Conservation (phyloP, 768 basidiomycete genomes). For the Boletus subcaerulescens region DNA sequence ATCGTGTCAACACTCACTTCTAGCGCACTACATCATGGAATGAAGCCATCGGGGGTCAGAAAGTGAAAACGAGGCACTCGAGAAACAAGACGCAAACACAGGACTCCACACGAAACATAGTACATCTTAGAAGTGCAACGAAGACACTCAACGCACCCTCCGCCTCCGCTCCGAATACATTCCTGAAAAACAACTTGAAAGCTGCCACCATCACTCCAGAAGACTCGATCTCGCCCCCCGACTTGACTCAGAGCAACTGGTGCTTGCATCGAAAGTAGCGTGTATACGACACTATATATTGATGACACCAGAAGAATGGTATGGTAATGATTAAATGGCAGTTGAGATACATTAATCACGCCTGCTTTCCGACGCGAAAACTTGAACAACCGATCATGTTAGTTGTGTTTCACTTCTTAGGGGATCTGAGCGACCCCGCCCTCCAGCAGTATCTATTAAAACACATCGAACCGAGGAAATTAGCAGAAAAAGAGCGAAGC, state of each 20-base stretch:
- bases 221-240: constrained; percentile 42
- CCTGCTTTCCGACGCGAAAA: background rate
- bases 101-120: no score
- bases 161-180: no score
- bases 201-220: constrained; percentile 56
- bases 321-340: no score
- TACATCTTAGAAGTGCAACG: no score
- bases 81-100: no score
- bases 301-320: no score
- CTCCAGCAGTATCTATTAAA: constrained; percentile 45
- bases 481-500: background rate
- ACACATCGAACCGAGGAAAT: background rate
- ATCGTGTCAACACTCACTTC: no score
- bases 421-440: constrained; percentile 40
- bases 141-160: no score
- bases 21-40: no score
- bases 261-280: no score
- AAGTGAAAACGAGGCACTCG: no score
- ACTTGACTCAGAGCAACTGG: background rate
- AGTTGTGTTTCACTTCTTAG: background rate
- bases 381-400: background rate
- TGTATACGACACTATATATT: background rate
- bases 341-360: background rate
- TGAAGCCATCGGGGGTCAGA: no score
- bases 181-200: constrained; percentile 55